These are phyloP conservation scores for Echeveria elegans DNA, from an alignment of 164 flowering plant species.

Conservation along the genomic window DNA sequence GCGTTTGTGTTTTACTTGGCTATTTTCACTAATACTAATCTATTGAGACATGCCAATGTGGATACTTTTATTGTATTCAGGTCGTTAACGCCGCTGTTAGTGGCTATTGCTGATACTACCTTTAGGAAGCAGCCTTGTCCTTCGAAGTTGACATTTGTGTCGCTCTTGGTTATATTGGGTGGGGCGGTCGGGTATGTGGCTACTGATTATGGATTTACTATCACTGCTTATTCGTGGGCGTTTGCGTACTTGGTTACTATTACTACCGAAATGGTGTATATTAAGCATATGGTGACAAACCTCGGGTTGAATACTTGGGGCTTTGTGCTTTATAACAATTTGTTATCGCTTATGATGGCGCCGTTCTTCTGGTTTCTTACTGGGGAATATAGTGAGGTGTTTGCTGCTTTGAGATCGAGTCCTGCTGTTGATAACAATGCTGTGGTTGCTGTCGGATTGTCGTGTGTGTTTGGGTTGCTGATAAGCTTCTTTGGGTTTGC, in stretches of 20 bases:
- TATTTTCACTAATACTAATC: slow-evolving; percentile 78
- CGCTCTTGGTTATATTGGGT: slow-evolving; percentile 55
- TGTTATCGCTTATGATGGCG: slow-evolving; percentile 72
- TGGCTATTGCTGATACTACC: slow-evolving; percentile 72
- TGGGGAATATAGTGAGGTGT: slow-evolving; percentile 68
- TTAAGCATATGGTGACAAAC: slow-evolving; percentile 86
- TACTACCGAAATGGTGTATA: slow-evolving; percentile 89
- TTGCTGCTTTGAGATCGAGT: slow-evolving; percentile 28
- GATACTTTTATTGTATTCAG: slow-evolving; percentile 82
- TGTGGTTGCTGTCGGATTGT: slow-evolving; percentile 50
- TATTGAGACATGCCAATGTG: slow-evolving; percentile 84
- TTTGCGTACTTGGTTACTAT: slow-evolving; percentile 77
- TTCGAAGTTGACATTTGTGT: slow-evolving; percentile 54
- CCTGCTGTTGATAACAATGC: slow-evolving; percentile 39
- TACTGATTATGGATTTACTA: slow-evolving; percentile 62
- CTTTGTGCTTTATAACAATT: slow-evolving; percentile 75
- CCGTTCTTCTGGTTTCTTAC: slow-evolving; percentile 70
- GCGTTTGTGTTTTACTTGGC: slow-evolving; percentile 78
- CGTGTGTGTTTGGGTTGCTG: slow-evolving; percentile 73
- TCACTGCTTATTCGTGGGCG: slow-evolving; percentile 94
- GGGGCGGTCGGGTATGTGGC: slow-evolving; percentile 82
- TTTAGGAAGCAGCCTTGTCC: slow-evolving; percentile 78
- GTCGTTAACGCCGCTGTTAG: slow-evolving; percentile 65
- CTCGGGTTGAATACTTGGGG: slow-evolving; percentile 93
- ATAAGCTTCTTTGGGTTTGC: not conserved